Conservation (phyloP, 441 rosid species). For the Arabidopsis lyrata region DNA sequence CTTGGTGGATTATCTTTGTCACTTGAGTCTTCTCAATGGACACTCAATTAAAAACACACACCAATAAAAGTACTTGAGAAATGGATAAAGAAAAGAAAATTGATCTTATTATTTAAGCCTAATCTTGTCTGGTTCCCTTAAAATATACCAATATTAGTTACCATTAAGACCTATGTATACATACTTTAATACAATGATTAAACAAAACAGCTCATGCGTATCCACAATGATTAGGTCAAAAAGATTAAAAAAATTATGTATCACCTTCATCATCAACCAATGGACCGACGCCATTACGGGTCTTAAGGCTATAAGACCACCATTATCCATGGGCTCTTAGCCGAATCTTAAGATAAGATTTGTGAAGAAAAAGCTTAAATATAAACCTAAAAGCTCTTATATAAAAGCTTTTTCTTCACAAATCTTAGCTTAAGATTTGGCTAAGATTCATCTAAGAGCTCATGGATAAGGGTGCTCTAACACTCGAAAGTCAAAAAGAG, state of each 20-base stretch:
- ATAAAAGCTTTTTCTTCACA: no score
- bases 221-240: slow-evolving; percentile 38
- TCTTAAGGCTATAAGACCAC: slow-evolving; percentile 12
- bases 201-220: slow-evolving; percentile 37
- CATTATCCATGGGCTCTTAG: no score
- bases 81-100: slow-evolving; percentile 22
- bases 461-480: neutral
- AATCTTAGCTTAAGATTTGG: no score
- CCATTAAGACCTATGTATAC: neutral
- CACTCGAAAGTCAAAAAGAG: slow-evolving; percentile 24
- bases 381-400: no score
- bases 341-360: no score
- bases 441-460: no score
- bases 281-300: slow-evolving; percentile 24
- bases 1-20: slow-evolving; percentile 35
- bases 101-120: slow-evolving; percentile 9
- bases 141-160: slow-evolving; percentile 15
- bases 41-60: slow-evolving; percentile 28
- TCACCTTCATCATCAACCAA: slow-evolving; percentile 12
- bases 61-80: neutral
- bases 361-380: no score
- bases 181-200: slow-evolving; percentile 17
- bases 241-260: slow-evolving; percentile 29
- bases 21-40: slow-evolving; percentile 42
- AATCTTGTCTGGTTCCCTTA: slow-evolving; percentile 35